phyloP scores from a whole-genome alignment of 2,329 filamentous ascomycete species.

The Daldinia sp. region DNA sequence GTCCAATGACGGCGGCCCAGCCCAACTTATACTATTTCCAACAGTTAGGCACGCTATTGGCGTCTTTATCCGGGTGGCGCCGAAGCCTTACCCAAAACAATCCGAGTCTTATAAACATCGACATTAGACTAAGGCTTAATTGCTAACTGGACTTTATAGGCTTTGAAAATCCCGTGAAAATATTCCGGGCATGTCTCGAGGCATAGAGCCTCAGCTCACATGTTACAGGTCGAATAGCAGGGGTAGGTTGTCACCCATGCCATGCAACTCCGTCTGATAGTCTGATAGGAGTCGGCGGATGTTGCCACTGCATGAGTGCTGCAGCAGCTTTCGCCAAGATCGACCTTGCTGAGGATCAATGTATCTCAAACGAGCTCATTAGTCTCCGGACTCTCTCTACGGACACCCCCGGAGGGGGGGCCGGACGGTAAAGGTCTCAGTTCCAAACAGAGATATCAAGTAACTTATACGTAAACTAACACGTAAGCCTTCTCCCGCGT shows the following conservation, averaged over 20 bases:
- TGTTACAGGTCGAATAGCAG: conserved; percentile 16
- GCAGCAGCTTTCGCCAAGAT: conserved; percentile 36
- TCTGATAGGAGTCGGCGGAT: conserved; percentile 32
- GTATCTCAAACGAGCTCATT: conserved; percentile 38
- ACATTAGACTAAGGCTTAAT: background rate
- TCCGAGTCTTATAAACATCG: conserved; percentile 8
- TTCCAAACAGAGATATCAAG: conserved; percentile 38
- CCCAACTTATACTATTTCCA: conserved; percentile 7
- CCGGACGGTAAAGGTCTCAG: conserved; percentile 36
- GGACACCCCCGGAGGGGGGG: conserved; percentile 26
- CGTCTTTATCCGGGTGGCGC: conserved; percentile 40
- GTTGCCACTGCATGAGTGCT: conserved; percentile 33
- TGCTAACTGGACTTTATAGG: background rate
- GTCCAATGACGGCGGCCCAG: conserved; percentile 28
- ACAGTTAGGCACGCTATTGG: conserved; percentile 8
- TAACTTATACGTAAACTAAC: conserved; percentile 43
- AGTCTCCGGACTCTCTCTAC: conserved; percentile 32
- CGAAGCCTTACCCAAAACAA: conserved; percentile 33
- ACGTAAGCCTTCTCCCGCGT: conserved; percentile 31
- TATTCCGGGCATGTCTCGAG: conserved; percentile 16
- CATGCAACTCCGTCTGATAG: conserved; percentile 32
- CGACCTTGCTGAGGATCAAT: conserved; percentile 24
- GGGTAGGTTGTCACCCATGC: conserved; percentile 27
- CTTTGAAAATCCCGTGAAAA: conserved; percentile 10
- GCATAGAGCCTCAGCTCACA: conserved; percentile 37